These are phyloP conservation scores for Rhodocollybia butyracea DNA, from an alignment of 768 basidiomycete species.

Conservation along the genomic window DNA sequence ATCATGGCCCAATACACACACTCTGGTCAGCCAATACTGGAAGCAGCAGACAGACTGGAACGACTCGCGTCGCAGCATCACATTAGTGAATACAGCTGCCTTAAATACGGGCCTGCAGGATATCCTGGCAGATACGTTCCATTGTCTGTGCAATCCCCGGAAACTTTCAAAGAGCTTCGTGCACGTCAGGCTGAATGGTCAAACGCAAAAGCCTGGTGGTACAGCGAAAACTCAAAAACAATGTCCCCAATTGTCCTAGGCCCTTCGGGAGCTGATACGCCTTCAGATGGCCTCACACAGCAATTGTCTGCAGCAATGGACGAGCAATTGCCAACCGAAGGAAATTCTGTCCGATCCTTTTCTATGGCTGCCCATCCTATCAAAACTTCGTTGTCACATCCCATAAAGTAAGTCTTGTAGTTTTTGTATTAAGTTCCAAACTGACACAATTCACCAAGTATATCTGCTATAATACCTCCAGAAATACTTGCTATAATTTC, in stretches of 20 bases:
- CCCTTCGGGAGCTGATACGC: constrained; percentile 20
- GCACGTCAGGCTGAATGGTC: constrained; percentile 43
- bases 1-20: too few species aligned
- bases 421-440: neutral
- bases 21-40: too few species aligned
- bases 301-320: constrained; percentile 55
- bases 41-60: constrained; percentile 47
- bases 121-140: constrained; percentile 58
- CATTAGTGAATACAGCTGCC: constrained; percentile 61
- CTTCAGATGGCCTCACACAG: constrained; percentile 33
- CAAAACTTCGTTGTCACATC: constrained; percentile 79
- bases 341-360: neutral
- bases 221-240: constrained; percentile 21
- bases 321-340: constrained; percentile 26
- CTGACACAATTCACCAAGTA: constrained; percentile 33
- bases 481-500: constrained; percentile 54
- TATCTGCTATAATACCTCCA: constrained; percentile 61
- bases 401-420: constrained; percentile 63
- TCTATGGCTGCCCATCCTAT: constrained; percentile 20
- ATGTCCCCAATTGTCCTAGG: constrained; percentile 24
- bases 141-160: constrained; percentile 59
- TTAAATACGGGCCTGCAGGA: constrained; percentile 65
- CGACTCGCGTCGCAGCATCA: constrained; percentile 74
- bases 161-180: constrained; percentile 50
- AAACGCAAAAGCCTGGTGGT: constrained; percentile 48